phyloP scores from a whole-genome alignment of 768 basidiomycete genomes.

The Agaricus sinodeliciosus region DNA sequence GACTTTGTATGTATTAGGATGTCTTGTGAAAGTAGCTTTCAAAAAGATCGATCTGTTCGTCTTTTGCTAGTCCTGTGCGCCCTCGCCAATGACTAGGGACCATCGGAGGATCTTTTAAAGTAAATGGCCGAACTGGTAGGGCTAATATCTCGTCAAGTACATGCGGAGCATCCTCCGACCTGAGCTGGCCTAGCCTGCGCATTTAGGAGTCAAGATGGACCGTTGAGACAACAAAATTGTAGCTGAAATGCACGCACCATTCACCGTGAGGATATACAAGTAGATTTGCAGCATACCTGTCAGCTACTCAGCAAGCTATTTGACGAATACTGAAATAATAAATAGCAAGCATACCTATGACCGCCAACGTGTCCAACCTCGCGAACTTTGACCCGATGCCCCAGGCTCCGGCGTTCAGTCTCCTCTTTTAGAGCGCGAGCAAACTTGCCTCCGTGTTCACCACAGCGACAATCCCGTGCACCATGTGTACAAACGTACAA shows the following conservation, averaged over 20 bases:
- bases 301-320: neutral
- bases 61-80: conserved; percentile 58
- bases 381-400: conserved; percentile 38
- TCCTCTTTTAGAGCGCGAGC: conserved; percentile 48
- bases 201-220: neutral
- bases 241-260: conserved; percentile 41
- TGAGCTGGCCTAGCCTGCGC: conserved; percentile 57
- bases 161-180: conserved; percentile 46
- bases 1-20: neutral
- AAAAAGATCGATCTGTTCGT: conserved; percentile 42
- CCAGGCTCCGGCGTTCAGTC: conserved; percentile 31
- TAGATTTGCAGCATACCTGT: conserved; percentile 63
- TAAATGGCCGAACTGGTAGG: conserved; percentile 22
- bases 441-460: conserved; percentile 54
- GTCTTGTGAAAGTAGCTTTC: neutral
- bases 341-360: conserved; percentile 61
- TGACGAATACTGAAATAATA: neutral
- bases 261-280: conserved; percentile 67
- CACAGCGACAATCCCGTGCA: conserved; percentile 74
- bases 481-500: conserved; percentile 79
- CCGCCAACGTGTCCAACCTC: conserved; percentile 80
- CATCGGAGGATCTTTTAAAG: conserved; percentile 26
- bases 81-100: conserved; percentile 59
- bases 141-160: conserved; percentile 41
- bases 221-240: neutral